phyloP scores from a whole-genome alignment of 495 filamentous ascomycete species.

The Trichoderma virens region DNA sequence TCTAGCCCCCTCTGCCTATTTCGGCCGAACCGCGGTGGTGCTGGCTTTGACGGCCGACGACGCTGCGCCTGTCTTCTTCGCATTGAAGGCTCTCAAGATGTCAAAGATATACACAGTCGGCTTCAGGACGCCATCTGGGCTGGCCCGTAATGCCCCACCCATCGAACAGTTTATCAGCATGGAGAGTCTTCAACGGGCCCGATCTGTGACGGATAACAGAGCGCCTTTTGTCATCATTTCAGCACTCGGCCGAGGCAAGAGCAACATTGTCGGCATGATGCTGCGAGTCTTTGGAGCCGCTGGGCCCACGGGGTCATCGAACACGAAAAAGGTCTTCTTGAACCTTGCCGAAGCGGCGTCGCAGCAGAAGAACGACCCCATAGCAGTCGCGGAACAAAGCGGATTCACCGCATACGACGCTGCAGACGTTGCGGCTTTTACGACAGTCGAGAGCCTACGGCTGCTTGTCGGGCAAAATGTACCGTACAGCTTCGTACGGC shows the following conservation, averaged over 20 bases:
- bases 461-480: slow-evolving; percentile 78
- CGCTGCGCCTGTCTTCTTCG: slow-evolving; percentile 67
- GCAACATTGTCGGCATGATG: slow-evolving; percentile 68
- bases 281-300: slow-evolving; percentile 52
- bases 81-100: slow-evolving; percentile 64
- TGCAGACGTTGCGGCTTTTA: slow-evolving; percentile 72
- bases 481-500: slow-evolving; percentile 74
- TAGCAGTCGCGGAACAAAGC: slow-evolving; percentile 55
- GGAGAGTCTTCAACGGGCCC: slow-evolving; percentile 64
- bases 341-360: slow-evolving; percentile 61
- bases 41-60: slow-evolving; percentile 59
- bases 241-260: slow-evolving; percentile 69
- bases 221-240: slow-evolving; percentile 74
- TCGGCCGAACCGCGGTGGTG: slow-evolving; percentile 63
- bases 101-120: slow-evolving; percentile 78
- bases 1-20: slow-evolving; percentile 74
- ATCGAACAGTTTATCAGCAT: slow-evolving; percentile 71
- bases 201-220: slow-evolving; percentile 26
- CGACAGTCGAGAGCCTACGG: slow-evolving; percentile 69
- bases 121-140: slow-evolving; percentile 59
- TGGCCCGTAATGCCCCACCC: slow-evolving; percentile 49
- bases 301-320: slow-evolving; percentile 36
- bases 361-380: slow-evolving; percentile 57
- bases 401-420: slow-evolving; percentile 75
- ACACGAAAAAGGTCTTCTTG: slow-evolving; percentile 66